Conservation (phyloP, 148 eudicot species). For the Fagopyrum esculentum region DNA sequence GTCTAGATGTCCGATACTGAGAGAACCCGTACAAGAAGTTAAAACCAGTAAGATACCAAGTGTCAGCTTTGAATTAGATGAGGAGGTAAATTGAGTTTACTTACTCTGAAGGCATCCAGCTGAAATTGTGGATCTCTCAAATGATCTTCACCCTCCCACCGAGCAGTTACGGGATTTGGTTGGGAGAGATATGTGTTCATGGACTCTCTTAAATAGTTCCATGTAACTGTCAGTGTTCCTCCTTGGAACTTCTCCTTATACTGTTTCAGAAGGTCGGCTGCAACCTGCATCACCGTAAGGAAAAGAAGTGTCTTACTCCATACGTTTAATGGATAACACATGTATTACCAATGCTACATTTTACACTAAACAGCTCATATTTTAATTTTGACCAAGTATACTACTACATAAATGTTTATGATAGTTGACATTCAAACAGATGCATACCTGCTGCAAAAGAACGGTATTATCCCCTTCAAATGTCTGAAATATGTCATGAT, state of each 20-base stretch:
- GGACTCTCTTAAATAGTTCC: conserved; percentile 90
- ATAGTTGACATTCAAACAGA: too few species aligned
- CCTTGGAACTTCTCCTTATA: conserved; percentile 87
- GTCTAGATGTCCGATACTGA: conserved; percentile 93
- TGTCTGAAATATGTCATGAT: conserved; percentile 96
- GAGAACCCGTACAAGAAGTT: conserved; percentile 11
- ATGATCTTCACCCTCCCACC: conserved; percentile 95
- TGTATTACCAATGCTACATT: too few species aligned
- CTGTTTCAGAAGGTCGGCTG: conserved; percentile 82
- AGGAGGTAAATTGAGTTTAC: background rate
- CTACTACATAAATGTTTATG: too few species aligned
- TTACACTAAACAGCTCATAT: too few species aligned
- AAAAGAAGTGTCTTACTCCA: too few species aligned
- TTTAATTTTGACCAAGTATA: too few species aligned
- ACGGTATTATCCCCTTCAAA: conserved; percentile 99
- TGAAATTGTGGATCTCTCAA: conserved; percentile 87
- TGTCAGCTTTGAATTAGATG: background rate
- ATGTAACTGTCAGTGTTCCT: conserved; percentile 73
- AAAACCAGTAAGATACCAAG: background rate
- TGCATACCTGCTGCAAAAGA: conserved; percentile 79
- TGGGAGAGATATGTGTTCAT: conserved; percentile 88
- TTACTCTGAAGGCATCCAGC: conserved; percentile 88
- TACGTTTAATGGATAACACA: too few species aligned
- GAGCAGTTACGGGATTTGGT: conserved; percentile 87
- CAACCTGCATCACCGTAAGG: conserved; percentile 45